These are phyloP conservation scores for Mrakia blollopis DNA, from an alignment of 768 basidiomycete species.

Conservation along the genomic window DNA sequence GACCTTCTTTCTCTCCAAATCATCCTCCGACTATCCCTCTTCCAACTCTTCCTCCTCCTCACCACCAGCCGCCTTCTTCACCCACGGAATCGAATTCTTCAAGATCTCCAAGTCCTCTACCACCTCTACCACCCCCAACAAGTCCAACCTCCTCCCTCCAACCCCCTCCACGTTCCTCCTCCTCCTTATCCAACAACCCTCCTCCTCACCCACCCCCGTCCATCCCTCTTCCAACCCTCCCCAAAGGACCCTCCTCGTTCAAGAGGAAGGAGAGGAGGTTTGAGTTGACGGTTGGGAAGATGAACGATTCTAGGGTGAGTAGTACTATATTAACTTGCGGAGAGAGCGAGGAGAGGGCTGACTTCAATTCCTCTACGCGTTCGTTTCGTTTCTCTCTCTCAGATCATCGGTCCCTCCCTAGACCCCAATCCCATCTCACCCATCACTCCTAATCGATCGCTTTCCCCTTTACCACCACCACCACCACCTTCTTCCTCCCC, in stretches of 20 bases:
- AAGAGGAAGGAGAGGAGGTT: conserved; percentile 13
- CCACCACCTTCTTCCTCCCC: not conserved
- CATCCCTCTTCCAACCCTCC: not conserved
- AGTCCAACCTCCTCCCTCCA: not conserved
- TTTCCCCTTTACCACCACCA: not conserved
- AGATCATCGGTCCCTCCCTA: not conserved
- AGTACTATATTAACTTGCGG: too few relatives aligned
- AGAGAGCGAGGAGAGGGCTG: not conserved
- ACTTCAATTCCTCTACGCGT: not conserved
- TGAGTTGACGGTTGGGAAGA: not conserved
- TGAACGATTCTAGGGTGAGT: not conserved
- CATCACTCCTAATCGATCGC: not conserved
- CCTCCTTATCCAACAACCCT: conserved; percentile 3
- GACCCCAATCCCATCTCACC: not conserved
- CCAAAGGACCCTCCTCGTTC: not conserved
- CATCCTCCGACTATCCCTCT: not conserved
- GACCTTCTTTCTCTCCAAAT: not conserved
- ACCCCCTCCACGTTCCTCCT: not conserved
- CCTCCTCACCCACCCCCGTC: conserved; percentile 1
- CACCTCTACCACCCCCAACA: not conserved
- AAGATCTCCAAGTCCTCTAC: not conserved
- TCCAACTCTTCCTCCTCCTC: not conserved
- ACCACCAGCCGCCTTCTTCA: not conserved
- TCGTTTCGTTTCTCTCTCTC: not conserved
- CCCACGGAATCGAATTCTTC: not conserved